Evolutionary conservation across 2,329 filamentous ascomycete species (phyloP), one percentile per base, ranked within the genome.

Genomic region (Fusarium sacchari): DNA sequence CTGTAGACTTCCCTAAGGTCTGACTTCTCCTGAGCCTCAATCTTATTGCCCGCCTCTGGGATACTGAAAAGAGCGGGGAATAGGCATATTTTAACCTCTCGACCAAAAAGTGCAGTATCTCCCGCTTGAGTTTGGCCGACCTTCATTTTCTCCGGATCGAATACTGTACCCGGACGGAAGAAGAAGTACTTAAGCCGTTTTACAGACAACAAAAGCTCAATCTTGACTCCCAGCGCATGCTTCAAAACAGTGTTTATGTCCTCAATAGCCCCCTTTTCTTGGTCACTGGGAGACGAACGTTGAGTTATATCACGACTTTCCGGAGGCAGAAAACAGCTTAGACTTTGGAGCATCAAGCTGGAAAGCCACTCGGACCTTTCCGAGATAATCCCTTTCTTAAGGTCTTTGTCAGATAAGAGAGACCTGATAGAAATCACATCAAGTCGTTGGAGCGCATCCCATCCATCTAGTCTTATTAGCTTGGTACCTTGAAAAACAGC

Each of bases 1-100:
- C 13, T 52, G 1, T 36, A 52, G 1, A 0, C 3, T 20, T 0
- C 18, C 0, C 9, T 26, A 2, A 15, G 0, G 22, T 0, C 0
- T 5, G 6, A 4, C 6, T 17, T 20, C 13, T 17, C n/a, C 9
- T 1, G 3, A 6, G 2, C 13, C 26, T 4, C 8, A 52, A 0
- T 8, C n/a, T 20, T 5, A 8, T 26, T 6, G n/a, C 3, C 7
- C 15, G 18, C 9, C 6, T 36, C 32, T 9, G 13, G 1, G 0
- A 22, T 2, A 2, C 13, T 3, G 13, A 36, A 52, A 17, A 52
- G n/a, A 22, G 49, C n/a, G 0, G 49, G 49, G 0, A 36, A 6
- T 3, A 52, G 0, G 6, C 32, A 52, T 0, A 26, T 36, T 3
- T 26, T 12, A 9, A 52, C 32, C 6, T 22, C 6, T 5, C 7